These are phyloP conservation scores for Fusarium piperis DNA, from an alignment of 2,329 filamentous ascomycete genomes.

Conservation along the genomic window DNA sequence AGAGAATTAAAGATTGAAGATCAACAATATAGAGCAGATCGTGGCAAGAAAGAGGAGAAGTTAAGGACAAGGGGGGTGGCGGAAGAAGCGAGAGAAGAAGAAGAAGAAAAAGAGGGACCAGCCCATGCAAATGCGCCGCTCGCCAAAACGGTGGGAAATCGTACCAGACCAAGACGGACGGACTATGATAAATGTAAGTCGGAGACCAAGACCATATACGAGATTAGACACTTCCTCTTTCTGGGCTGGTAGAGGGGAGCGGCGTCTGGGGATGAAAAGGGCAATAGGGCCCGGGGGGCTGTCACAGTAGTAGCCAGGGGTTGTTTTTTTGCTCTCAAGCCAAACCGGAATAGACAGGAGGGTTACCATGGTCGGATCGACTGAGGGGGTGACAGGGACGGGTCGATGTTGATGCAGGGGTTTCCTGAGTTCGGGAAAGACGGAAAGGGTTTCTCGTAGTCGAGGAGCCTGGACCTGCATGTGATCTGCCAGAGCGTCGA, in stretches of 20 bases:
- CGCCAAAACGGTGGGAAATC: constrained; percentile 23
- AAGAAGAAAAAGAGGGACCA: constrained; percentile 37
- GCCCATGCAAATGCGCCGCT: constrained; percentile 35
- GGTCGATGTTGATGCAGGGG: not conserved
- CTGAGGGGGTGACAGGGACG: constrained; percentile 16
- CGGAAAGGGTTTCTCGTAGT: not conserved
- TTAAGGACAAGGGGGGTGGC: constrained; percentile 12
- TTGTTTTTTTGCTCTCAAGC: not conserved
- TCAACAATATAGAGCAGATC: constrained; percentile 23
- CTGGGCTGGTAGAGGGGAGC: constrained; percentile 9
- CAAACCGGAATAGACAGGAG: constrained; percentile 2
- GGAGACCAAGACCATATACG: constrained; percentile 9
- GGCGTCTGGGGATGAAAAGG: constrained; percentile 21
- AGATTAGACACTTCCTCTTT: constrained; percentile 24
- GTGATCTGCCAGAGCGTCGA: constrained; percentile 4
- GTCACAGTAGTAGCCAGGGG: not conserved
- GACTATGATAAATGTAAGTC: constrained; percentile 7
- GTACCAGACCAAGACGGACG: constrained; percentile 40
- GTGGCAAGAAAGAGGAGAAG: constrained; percentile 17
- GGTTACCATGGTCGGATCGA: constrained; percentile 21
- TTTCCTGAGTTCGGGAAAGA: constrained; percentile 5
- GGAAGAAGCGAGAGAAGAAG: not conserved
- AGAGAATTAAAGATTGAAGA: constrained; percentile 26
- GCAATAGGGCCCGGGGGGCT: constrained; percentile 19
- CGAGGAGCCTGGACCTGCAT: constrained; percentile 3